phyloP scores from a whole-genome alignment of 345 rosid genomes.

The Salix purpurea region DNA sequence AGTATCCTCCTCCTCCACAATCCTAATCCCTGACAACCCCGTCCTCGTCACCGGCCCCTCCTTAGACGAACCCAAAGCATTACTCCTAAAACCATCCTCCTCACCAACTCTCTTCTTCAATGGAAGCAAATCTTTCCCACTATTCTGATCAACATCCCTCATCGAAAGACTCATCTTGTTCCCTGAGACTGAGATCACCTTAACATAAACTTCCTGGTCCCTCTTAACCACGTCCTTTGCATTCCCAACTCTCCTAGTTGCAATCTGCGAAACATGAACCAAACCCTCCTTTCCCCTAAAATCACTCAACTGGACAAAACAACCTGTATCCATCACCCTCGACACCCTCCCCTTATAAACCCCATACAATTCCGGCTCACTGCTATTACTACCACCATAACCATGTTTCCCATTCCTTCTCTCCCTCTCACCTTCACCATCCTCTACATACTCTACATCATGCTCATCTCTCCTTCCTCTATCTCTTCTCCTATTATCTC shows the following conservation, averaged over 20 bases:
- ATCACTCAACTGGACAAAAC: conserved; percentile 73
- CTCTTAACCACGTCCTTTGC: conserved; percentile 68
- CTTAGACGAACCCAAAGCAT: conserved; percentile 43
- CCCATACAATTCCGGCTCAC: conserved; percentile 68
- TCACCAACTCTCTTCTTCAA: conserved; percentile 45
- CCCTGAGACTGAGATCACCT: conserved; percentile 62
- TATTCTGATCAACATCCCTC: conserved; percentile 84
- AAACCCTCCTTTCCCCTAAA: conserved; percentile 86
- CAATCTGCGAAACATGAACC: conserved; percentile 85
- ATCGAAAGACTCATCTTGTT: conserved; percentile 63
- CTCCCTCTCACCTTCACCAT: conserved; percentile 18
- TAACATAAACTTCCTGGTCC: conserved; percentile 73
- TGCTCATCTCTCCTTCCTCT: not conserved
- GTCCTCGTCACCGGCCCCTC: conserved; percentile 56
- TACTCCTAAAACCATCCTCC: conserved; percentile 53
- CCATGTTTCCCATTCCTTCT: conserved; percentile 14
- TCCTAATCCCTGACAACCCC: conserved; percentile 72
- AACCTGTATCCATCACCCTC: conserved; percentile 77
- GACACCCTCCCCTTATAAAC: conserved; percentile 80
- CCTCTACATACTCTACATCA: not conserved
- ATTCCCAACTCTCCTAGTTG: conserved; percentile 49
- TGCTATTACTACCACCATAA: not conserved
- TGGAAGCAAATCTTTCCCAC: conserved; percentile 79
- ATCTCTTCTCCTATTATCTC: conserved; percentile 8
- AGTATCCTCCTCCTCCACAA: conserved; percentile 52